phyloP scores from a whole-genome alignment of 75 land plant genomes.

The Gnetum montanum region DNA sequence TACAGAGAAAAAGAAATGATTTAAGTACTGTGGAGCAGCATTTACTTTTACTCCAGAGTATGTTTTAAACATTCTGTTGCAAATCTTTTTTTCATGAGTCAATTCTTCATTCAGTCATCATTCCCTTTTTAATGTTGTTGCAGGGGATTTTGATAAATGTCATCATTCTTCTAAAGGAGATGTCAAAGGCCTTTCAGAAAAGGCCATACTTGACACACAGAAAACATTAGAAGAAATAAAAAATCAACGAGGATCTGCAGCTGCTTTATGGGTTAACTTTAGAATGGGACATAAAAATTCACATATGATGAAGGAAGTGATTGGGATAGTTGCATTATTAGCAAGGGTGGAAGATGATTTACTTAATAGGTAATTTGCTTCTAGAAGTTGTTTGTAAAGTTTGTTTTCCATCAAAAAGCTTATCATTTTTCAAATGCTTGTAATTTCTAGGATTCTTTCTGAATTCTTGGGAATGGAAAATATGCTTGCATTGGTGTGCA shows the following conservation, averaged over 20 bases:
- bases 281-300: conserved; percentile 6
- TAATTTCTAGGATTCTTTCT: conserved; percentile 48
- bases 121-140: too few relatives aligned
- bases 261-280: conserved; percentile 24
- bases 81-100: too few relatives aligned
- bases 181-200: not conserved
- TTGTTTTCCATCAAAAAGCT: not conserved
- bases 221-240: conserved; percentile 31
- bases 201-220: not conserved
- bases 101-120: not conserved
- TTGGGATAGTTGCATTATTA: conserved; percentile 73
- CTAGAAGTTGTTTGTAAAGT: too few relatives aligned
- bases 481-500: conserved; percentile 84
- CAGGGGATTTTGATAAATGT: not conserved
- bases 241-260: conserved; percentile 40
- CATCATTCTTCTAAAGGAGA: not conserved
- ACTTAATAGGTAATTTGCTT: conserved; percentile 70
- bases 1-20: not conserved
- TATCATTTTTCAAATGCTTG: not conserved
- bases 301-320: conserved; percentile 34
- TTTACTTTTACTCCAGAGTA: not conserved
- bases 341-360: conserved; percentile 58
- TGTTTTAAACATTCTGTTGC: not conserved
- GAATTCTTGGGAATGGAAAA: conserved; percentile 70
- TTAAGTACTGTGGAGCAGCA: not conserved